These are phyloP conservation scores for Apiotrichum domesticum DNA, from an alignment of 1,284 basidiomycete species.

Conservation along the genomic window DNA sequence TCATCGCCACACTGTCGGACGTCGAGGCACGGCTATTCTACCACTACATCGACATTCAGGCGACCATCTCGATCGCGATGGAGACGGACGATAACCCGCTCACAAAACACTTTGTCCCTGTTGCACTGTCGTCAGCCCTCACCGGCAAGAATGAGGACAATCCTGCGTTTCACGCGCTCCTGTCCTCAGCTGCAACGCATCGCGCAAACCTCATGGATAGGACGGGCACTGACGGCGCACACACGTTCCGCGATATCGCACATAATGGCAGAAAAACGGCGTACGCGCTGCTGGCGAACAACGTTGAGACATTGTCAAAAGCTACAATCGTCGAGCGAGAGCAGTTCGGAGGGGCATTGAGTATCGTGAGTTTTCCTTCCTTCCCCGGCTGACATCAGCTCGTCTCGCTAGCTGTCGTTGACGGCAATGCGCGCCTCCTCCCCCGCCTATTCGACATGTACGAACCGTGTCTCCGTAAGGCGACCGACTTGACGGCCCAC, in stretches of 20 bases:
- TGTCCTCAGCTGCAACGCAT: slow-evolving; percentile 11
- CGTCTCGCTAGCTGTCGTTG: slow-evolving; percentile 11
- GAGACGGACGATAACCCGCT: slow-evolving; percentile 11
- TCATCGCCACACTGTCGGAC: slow-evolving; percentile 10
- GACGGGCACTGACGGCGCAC: slow-evolving; percentile 3
- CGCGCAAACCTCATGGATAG: slow-evolving; percentile 17
- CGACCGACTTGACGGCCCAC: background rate
- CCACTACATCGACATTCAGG: slow-evolving; percentile 15
- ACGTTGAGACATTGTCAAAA: background rate
- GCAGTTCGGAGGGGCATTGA: slow-evolving; percentile 6
- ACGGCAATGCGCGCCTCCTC: slow-evolving; percentile 13
- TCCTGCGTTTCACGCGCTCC: slow-evolving; percentile 12
- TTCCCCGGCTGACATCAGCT: slow-evolving; percentile 5
- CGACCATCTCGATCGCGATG: slow-evolving; percentile 8
- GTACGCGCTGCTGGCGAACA: slow-evolving; percentile 3
- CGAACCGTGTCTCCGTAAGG: background rate
- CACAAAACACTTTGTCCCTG: slow-evolving; percentile 7
- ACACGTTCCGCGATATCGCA: slow-evolving; percentile 6
- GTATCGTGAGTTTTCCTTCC: background rate
- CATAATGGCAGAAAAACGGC: slow-evolving; percentile 8
- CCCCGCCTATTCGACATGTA: slow-evolving; percentile 5
- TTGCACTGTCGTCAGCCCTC: slow-evolving; percentile 8
- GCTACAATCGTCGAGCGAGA: slow-evolving; percentile 6
- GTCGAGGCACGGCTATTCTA: slow-evolving; percentile 10
- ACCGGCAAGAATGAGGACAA: slow-evolving; percentile 9